These are phyloP conservation scores for Pichia sp. DNA, from an alignment of 1,139 yeast genomes.

Conservation along the genomic window DNA sequence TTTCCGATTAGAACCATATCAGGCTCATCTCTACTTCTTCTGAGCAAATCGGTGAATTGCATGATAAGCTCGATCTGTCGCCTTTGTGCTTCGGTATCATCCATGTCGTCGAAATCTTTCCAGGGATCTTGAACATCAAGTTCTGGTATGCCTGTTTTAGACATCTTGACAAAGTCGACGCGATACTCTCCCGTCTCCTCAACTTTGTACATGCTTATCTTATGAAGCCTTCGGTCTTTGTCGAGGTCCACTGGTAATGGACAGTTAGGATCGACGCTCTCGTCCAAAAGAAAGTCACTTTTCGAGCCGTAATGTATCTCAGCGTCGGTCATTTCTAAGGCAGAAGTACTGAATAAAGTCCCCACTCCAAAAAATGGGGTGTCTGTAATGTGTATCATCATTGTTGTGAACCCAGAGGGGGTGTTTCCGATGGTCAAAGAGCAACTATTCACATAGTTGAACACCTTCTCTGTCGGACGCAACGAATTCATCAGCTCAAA, in stretches of 20 bases:
- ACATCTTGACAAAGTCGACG: slow-evolving; percentile 26
- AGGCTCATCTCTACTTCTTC: slow-evolving; percentile 25
- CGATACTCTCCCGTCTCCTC: slow-evolving; percentile 19
- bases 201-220: slow-evolving; percentile 22
- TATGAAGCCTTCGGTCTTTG: slow-evolving; percentile 20
- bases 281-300: slow-evolving; percentile 22
- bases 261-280: slow-evolving; percentile 17
- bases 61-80: slow-evolving; percentile 17
- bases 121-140: slow-evolving; percentile 23
- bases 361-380: slow-evolving; percentile 26
- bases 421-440: slow-evolving; percentile 20
- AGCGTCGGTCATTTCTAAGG: slow-evolving; percentile 21
- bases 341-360: too few species aligned
- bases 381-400: slow-evolving; percentile 23
- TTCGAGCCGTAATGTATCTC: slow-evolving; percentile 24
- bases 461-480: slow-evolving; percentile 19
- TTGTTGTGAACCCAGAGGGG: slow-evolving; percentile 24
- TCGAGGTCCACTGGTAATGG: slow-evolving; percentile 13
- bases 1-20: slow-evolving; percentile 21
- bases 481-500: too few species aligned
- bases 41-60: slow-evolving; percentile 19
- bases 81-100: slow-evolving; percentile 9
- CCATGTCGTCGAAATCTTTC: slow-evolving; percentile 24
- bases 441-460: slow-evolving; percentile 24
- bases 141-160: slow-evolving; percentile 18